Percentiles rank a stretch among this genome's conserved stretches.
phyloP scores from a whole-genome alignment of 345 rosid genomes.

The Eutrema yunnanense region DNA sequence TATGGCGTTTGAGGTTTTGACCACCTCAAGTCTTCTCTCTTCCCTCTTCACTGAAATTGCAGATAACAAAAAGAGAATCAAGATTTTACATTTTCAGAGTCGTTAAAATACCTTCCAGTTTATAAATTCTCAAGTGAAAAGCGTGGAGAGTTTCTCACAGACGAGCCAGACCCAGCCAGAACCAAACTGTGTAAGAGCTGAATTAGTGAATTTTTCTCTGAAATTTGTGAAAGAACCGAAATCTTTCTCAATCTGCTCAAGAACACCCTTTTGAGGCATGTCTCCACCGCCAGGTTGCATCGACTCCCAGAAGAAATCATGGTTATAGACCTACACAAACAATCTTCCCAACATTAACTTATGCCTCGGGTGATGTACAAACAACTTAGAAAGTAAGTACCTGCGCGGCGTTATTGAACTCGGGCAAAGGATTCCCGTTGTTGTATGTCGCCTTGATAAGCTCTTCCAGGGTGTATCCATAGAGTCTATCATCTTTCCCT shows the following conservation, averaged over 20 bases:
- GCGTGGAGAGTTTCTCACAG: conserved; percentile 42
- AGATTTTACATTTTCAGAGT: background rate
- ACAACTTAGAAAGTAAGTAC: conserved; percentile 17
- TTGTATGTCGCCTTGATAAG: conserved; percentile 77
- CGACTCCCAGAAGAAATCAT: conserved; percentile 97
- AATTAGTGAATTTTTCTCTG: conserved; percentile 58
- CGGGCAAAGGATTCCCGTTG: conserved; percentile 76
- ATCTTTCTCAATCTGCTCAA: conserved; percentile 90
- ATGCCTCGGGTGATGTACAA: background rate
- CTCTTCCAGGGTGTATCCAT: conserved; percentile 83
- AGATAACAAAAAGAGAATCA: background rate
- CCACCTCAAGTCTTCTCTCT: conserved; percentile 64
- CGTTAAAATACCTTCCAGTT: background rate
- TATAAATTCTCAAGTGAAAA: background rate
- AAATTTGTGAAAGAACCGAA: conserved; percentile 80
- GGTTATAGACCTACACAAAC: conserved; percentile 71
- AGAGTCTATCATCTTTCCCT: conserved; percentile 49
- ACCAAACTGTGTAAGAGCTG: conserved; percentile 70
- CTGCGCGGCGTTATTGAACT: conserved; percentile 89
- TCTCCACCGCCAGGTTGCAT: conserved; percentile 96
- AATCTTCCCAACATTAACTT: background rate
- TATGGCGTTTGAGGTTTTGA: conserved; percentile 68
- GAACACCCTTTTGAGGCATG: conserved; percentile 68
- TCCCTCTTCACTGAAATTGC: conserved; percentile 64
- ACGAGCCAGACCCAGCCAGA: conserved; percentile 98